These are phyloP conservation scores for Naematelia aurantialba DNA, from an alignment of 768 basidiomycete species.

Conservation along the genomic window DNA sequence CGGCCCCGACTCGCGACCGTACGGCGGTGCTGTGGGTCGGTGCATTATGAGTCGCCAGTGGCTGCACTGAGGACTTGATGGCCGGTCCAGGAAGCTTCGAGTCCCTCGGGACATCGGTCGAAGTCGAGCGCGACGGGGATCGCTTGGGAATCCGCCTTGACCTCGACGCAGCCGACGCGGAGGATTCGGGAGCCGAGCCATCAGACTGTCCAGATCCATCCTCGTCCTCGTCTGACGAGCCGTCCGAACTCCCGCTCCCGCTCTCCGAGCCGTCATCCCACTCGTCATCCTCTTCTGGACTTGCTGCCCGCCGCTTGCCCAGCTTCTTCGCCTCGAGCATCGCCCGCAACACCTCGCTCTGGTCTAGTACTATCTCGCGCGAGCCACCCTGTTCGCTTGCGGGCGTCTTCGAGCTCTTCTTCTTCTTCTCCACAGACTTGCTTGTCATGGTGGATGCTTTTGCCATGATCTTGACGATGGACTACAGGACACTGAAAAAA, in stretches of 20 bases:
- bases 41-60: no score
- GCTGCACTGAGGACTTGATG: neutral
- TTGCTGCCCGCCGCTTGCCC: constrained; percentile 13
- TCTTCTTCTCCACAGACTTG: neutral
- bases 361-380: constrained; percentile 21
- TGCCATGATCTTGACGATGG: no score
- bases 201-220: constrained; percentile 6
- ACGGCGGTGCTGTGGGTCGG: neutral
- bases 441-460: no score
- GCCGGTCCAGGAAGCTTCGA: no score
- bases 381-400: neutral
- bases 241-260: neutral
- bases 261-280: constrained; percentile 18
- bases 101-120: no score
- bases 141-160: neutral
- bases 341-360: constrained; percentile 34
- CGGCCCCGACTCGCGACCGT: neutral
- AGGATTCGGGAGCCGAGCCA: neutral
- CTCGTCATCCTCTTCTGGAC: constrained; percentile 15
- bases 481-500: no score
- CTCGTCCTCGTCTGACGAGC: neutral
- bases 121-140: neutral
- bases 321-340: constrained; percentile 38
- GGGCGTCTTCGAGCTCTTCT: neutral
- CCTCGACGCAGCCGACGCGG: neutral